Conservation (phyloP, 495 filamentous ascomycete genomes). For the Lepraria neglecta region DNA sequence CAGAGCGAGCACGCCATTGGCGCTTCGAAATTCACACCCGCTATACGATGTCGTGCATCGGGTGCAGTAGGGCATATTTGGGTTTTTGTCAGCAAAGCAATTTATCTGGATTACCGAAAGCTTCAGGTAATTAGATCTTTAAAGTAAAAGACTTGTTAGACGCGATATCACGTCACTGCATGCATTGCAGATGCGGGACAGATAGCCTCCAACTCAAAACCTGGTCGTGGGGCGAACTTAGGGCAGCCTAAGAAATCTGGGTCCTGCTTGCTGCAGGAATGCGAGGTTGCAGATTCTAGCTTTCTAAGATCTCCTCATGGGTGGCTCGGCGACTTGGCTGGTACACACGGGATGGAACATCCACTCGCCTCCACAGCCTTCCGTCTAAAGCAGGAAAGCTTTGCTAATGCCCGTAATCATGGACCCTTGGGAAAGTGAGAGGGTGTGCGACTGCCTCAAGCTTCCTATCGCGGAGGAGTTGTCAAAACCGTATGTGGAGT, state of each 20-base stretch:
- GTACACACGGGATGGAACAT: conserved; percentile 16
- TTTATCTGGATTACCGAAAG: background rate
- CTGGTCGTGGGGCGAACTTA: conserved; percentile 10
- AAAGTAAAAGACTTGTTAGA: conserved; percentile 7
- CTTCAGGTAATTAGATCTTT: conserved; percentile 4
- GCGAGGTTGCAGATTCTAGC: background rate
- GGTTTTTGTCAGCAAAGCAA: background rate
- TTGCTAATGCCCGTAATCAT: background rate
- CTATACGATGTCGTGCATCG: conserved; percentile 13
- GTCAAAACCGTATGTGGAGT: conserved; percentile 3
- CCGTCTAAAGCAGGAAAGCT: background rate
- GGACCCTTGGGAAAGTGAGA: background rate
- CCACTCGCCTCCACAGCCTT: background rate
- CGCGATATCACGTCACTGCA: conserved; percentile 9
- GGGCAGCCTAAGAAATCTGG: conserved; percentile 3
- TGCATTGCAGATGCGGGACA: conserved; percentile 17
- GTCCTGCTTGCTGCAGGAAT: conserved; percentile 12
- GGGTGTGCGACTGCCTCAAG: background rate
- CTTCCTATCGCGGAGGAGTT: background rate
- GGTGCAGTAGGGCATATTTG: background rate
- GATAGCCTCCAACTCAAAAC: conserved; percentile 11
- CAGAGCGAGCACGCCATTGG: conserved; percentile 7
- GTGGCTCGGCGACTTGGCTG: conserved; percentile 10
- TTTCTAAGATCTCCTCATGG: background rate
- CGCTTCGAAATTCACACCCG: conserved; percentile 6